A percentile compares a stretch with the other conserved stretches of the same genome.
These are phyloP conservation scores for Euphorbia pulcherrima DNA, from an alignment of 345 rosid species.

Conservation along the genomic window DNA sequence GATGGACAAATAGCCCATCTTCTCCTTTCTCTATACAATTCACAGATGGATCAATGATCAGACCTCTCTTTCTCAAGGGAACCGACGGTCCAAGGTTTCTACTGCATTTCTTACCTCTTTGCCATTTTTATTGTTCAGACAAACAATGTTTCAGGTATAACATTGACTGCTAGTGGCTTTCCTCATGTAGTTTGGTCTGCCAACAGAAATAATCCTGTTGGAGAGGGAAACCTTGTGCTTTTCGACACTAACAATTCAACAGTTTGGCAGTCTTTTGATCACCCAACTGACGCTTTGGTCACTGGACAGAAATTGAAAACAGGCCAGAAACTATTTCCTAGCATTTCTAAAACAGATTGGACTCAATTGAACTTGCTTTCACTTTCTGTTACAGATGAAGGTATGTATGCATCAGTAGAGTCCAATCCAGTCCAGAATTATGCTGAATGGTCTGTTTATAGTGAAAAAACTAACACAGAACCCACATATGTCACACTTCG, in stretches of 20 bases:
- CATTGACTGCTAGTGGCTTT: conserved; percentile 7
- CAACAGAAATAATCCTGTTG: conserved; percentile 13
- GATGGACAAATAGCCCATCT: too few relatives aligned
- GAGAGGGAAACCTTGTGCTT: conserved; percentile 26
- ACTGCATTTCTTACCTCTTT: too few relatives aligned
- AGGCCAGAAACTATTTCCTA: conserved; percentile 20
- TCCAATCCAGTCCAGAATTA: conserved; percentile 16
- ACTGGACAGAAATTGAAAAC: conserved; percentile 23
- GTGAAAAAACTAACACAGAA: background rate
- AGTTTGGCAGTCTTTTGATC: conserved; percentile 62
- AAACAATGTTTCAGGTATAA: too few relatives aligned
- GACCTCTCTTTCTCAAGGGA: too few relatives aligned
- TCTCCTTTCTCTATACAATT: too few relatives aligned
- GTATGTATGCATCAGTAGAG: conserved; percentile 19
- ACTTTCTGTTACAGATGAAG: conserved; percentile 18
- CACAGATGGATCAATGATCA: too few relatives aligned
- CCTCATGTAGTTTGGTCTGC: conserved; percentile 27
- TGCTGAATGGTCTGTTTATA: background rate
- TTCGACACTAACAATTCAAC: conserved; percentile 2
- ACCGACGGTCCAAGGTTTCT: too few relatives aligned
- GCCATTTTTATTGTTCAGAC: too few relatives aligned
- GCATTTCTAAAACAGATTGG: conserved; percentile 10
- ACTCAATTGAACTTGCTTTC: conserved; percentile 16
- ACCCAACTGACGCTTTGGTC: conserved; percentile 48
- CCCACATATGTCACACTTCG: conserved; percentile 12